These are phyloP conservation scores for Stentor roeselii DNA, from an alignment of 73 alveolate genomes.

Conservation along the genomic window DNA sequence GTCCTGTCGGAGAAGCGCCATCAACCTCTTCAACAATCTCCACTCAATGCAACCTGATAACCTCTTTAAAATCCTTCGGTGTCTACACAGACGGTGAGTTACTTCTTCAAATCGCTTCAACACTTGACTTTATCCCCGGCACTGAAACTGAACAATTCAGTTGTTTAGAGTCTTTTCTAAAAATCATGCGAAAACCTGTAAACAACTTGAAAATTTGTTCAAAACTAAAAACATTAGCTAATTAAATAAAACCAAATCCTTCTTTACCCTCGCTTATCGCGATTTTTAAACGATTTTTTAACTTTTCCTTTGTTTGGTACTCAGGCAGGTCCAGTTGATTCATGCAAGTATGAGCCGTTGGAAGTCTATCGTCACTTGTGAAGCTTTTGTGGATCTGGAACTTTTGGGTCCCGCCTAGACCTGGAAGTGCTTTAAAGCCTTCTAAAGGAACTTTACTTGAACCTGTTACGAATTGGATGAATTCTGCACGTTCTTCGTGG, in stretches of 20 bases:
- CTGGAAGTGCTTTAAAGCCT: constrained; percentile 94
- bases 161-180: too few relatives aligned
- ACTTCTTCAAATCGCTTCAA: too few relatives aligned
- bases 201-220: too few relatives aligned
- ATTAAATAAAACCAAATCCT: constrained; percentile 72
- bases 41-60: too few relatives aligned
- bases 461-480: constrained; percentile 68
- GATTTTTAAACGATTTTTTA: constrained; percentile 40
- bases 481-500: constrained; percentile 72
- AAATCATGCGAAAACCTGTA: too few relatives aligned
- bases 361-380: constrained; percentile 84
- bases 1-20: too few relatives aligned
- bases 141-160: too few relatives aligned
- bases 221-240: too few relatives aligned
- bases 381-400: constrained; percentile 79
- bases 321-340: constrained; percentile 92
- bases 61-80: too few relatives aligned
- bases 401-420: constrained; percentile 92
- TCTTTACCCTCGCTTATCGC: constrained; percentile 71
- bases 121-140: too few relatives aligned
- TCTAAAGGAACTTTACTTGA: constrained; percentile 97
- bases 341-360: constrained; percentile 87
- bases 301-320: constrained; percentile 74
- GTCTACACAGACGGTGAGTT: too few relatives aligned
- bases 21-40: too few relatives aligned